Base-by-base conservation (phyloP, 208 protist species). In the Leptomonas seymouri region DNA sequence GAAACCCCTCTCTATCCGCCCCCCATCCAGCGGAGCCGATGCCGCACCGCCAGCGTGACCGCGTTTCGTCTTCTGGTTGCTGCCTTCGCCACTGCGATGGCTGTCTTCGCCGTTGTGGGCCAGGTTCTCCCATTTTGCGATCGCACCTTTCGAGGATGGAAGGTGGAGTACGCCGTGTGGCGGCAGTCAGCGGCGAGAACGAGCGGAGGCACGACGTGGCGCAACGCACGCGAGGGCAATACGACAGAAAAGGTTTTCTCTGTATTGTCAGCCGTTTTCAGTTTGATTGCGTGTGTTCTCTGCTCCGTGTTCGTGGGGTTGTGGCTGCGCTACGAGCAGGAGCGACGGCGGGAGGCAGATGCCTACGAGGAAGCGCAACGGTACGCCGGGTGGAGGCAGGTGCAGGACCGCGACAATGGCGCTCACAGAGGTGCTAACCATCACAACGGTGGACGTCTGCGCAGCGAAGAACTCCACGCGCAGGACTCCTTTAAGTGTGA, bases 91-190 rank as follows among this genome's bases (percentile, higher is more conserved):
- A 11, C 34, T 14, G 59, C 31, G 15, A 51, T 63, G 42, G 44
- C 16, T 14, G 58, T 25, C 12, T 44, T 63, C 42, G 27, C 58
- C 3, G 16, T 63, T 21, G 58, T 39, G 2, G 59, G 59, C 3
- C 59, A 65, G 30, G 15, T 65, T 3, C 30, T 55, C 1, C 59
- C 45, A 18, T 53, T 65, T 21, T 53, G 59, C 59, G 1, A 30
- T 20, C 41, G 45, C 59, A 3, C n/a, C 7, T 1, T 16, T 0
- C 25, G 6, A 3, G 42, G 28, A 3, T 11, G 3, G 23, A 51
- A 27, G 45, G 59, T n/a, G 59, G n/a, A 44, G 46, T 65, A 65
- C 46, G 23, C 44, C 23, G 59, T 65, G 20, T 65, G 46, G 45
- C 59, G 45, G 44, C 16, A 30, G 20, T 6, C 44, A 2, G 42